A percentile compares a stretch with the other conserved stretches of the same genome.
Evolutionary conservation across 352 stramenopile species (phyloP).

Genomic region (Thraustotheca clavata): DNA sequence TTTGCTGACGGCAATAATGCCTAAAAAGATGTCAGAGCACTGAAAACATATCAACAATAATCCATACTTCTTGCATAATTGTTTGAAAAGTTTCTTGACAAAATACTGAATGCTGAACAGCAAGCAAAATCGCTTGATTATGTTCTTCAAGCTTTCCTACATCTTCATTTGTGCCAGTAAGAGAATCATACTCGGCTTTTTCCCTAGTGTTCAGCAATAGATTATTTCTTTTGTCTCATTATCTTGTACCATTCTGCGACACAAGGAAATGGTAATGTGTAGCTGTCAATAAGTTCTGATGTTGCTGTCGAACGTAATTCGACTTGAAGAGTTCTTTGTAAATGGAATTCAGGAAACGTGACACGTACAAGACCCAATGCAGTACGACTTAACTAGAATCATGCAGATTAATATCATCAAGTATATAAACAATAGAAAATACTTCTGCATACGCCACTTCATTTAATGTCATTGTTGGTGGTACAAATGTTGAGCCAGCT

Average conservation of each 20-base stretch:
- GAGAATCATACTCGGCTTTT: not conserved
- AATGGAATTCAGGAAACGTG: conserved; percentile 69
- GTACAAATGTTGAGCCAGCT: conserved; percentile 69
- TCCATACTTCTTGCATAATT: conserved; percentile 59
- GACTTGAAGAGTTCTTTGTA: conserved; percentile 67
- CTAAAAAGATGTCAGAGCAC: not conserved
- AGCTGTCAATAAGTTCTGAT: not conserved
- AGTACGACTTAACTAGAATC: conserved; percentile 58
- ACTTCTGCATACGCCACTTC: conserved; percentile 79
- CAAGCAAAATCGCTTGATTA: conserved; percentile 62
- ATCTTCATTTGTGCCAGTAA: conserved; percentile 6
- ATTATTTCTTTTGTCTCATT: not conserved
- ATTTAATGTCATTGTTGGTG: conserved; percentile 60
- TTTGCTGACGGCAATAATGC: conserved; percentile 10
- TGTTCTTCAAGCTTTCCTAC: conserved; percentile 21
- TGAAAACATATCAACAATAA: not conserved
- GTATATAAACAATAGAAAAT: conserved; percentile 5
- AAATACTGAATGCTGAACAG: conserved; percentile 81
- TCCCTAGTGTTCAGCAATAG: not conserved
- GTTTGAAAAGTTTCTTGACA: conserved; percentile 81
- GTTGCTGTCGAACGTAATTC: not conserved
- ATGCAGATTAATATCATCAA: not conserved
- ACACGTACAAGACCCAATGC: conserved; percentile 69
- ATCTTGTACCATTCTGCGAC: not conserved
- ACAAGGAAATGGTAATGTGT: not conserved